Evolutionary conservation across 805 yeast genomes (phyloP).

Genomic region (Kazachstania psychrophila): DNA sequence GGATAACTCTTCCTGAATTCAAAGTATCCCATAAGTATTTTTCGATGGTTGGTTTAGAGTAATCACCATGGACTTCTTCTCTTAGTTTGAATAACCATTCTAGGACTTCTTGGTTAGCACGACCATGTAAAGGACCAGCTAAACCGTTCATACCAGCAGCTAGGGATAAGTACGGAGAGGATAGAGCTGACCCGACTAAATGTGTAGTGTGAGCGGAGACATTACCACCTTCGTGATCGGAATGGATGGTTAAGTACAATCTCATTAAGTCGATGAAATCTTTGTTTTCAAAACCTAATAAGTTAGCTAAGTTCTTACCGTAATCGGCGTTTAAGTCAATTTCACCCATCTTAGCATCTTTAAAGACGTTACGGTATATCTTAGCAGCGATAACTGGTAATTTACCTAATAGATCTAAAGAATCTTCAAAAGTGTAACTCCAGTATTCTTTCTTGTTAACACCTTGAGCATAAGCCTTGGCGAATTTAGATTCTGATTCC

Average conservation of each 20-base stretch:
- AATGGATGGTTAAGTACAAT: conserved; percentile 71
- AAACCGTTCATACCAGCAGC: conserved; percentile 80
- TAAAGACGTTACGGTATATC: conserved; percentile 76
- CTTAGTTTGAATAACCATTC: conserved; percentile 69
- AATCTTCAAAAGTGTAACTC: conserved; percentile 75
- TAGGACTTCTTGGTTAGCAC: conserved; percentile 81
- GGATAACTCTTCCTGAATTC: conserved; percentile 76
- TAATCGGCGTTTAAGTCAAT: conserved; percentile 51
- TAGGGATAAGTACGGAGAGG: conserved; percentile 67
- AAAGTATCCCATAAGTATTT: conserved; percentile 71
- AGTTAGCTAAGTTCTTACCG: conserved; percentile 53
- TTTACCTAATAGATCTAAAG: conserved; percentile 71
- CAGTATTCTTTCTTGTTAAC: conserved; percentile 77
- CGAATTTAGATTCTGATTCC: conserved; percentile 73
- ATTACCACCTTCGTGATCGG: conserved; percentile 88
- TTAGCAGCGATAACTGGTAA: conserved; percentile 73
- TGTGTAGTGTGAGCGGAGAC: conserved; percentile 84
- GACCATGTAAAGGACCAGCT: conserved; percentile 83
- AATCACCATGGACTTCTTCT: conserved; percentile 51
- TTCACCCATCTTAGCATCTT: conserved; percentile 60
- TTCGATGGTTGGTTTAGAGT: conserved; percentile 58
- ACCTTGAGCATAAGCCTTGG: conserved; percentile 79
- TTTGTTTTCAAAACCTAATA: conserved; percentile 49
- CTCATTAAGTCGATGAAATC: conserved; percentile 75
- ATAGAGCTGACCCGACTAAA: conserved; percentile 73